phyloP scores from a whole-genome alignment of 2,329 filamentous ascomycete genomes.

The Sclerotinia nivalis region DNA sequence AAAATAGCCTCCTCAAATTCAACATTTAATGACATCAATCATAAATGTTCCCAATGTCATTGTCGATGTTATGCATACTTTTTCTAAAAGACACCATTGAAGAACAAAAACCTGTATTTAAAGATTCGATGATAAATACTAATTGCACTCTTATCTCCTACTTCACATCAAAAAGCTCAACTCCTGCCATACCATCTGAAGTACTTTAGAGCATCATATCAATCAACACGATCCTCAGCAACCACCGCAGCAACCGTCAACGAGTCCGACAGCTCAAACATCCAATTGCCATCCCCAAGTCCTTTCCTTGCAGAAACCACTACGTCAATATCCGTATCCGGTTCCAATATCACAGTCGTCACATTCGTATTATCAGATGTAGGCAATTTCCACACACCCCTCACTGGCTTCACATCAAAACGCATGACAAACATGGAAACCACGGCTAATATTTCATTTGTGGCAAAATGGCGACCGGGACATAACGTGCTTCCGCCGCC shows the following conservation, averaged over 20 bases:
- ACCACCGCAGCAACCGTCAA: neutral
- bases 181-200: too few relatives aligned
- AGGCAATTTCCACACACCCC: neutral
- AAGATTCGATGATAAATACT: too few relatives aligned
- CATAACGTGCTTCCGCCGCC: conserved; percentile 41
- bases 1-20: too few relatives aligned
- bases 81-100: too few relatives aligned
- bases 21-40: too few relatives aligned
- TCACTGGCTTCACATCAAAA: conserved; percentile 35
- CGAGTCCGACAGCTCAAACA: conserved; percentile 6
- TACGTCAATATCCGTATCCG: conserved; percentile 21
- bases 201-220: neutral
- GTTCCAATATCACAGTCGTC: conserved; percentile 9
- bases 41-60: too few relatives aligned
- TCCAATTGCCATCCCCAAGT: conserved; percentile 3
- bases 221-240: conserved; percentile 10
- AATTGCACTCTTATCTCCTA: too few relatives aligned
- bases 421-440: conserved; percentile 41
- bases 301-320: conserved; percentile 25
- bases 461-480: conserved; percentile 45
- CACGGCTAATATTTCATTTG: conserved; percentile 41
- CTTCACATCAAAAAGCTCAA: too few relatives aligned
- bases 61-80: too few relatives aligned
- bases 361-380: conserved; percentile 10
- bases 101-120: too few relatives aligned